Base-by-base conservation (phyloP, 108 stramenopile genomes). In the Cyclotella distinguenda region DNA sequence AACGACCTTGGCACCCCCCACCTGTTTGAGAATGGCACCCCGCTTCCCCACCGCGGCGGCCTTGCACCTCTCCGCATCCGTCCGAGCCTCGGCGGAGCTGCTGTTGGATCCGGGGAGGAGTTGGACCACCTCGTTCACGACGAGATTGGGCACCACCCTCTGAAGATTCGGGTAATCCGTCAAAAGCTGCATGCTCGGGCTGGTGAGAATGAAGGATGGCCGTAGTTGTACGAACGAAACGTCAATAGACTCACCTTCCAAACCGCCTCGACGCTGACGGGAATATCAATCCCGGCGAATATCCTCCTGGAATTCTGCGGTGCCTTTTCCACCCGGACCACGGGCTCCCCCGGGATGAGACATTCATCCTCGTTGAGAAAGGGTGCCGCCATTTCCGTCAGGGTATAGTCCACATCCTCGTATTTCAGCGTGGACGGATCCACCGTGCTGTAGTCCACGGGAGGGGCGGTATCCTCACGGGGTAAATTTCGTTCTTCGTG, bases 251-350 rank as follows among this genome's bases (percentile, higher is more conserved):
- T 68, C 38, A 84, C 68, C 34, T 86, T 79, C 94, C 94, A 95
- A 7, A 95, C 87, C 35, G 72, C 83, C 39, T 93, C 91, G 0
- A 86, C 82, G 61, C 84, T 80, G 1, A 82, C 88, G 55, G 84
- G 69, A 43, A 95, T 91, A 68, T 95, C 94, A 67, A 95, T 87
- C 1, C 90, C 90, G 8, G 94, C 89, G 76, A 86, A 95, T 38
- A 95, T 95, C n/a, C 94, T 64, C 10, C 94, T 45, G 0, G 89
- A 86, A 70, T 95, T 95, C 49, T 88, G 82, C 12, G 94, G 90
- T 53, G 94, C 94, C 62, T 83, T 88, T 63, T 95, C 91, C 13
- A 95, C 85, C 1, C 91, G 71, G 1, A 90, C 87, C 8, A 90
- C 68, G 11, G 91, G 88, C 65, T 95, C 94, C 21, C 89, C 90